These are phyloP conservation scores for Candolleomyces eurysporus DNA, from an alignment of 768 basidiomycete genomes.

Conservation along the genomic window DNA sequence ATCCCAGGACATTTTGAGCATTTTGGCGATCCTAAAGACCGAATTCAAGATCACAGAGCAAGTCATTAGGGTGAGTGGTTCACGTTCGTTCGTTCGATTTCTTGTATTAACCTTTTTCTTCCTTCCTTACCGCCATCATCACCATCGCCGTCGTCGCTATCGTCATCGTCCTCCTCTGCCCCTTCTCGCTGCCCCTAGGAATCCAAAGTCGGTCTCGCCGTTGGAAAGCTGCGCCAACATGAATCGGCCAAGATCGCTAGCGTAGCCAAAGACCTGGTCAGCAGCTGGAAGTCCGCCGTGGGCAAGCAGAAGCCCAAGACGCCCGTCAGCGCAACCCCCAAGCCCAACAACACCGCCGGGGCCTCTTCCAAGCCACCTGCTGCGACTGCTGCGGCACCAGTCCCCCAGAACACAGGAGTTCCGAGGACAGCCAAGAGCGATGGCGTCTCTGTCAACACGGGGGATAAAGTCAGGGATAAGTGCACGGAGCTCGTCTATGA, in stretches of 20 bases:
- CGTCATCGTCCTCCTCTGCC: not conserved
- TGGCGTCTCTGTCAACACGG: conserved; percentile 55
- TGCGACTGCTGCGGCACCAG: conserved; percentile 33
- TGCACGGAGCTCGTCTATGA: conserved; percentile 91
- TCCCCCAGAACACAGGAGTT: conserved; percentile 40
- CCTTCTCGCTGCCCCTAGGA: conserved; percentile 50
- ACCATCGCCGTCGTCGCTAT: not conserved
- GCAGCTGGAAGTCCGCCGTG: conserved; percentile 88
- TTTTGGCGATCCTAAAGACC: conserved; percentile 63
- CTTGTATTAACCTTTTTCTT: conserved; percentile 17
- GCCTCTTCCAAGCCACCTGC: conserved; percentile 1
- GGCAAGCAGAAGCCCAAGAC: conserved; percentile 43
- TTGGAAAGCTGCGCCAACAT: conserved; percentile 83
- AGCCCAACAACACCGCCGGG: not conserved
- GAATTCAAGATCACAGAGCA: conserved; percentile 69
- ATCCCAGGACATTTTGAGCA: conserved; percentile 59
- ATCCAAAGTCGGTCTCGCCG: conserved; percentile 89
- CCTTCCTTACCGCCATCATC: conserved; percentile 12
- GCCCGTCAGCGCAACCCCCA: not conserved
- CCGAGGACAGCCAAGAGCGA: conserved; percentile 69
- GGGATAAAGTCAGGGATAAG: conserved; percentile 80
- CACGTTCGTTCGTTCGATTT: conserved; percentile 29
- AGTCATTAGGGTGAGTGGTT: conserved; percentile 65
- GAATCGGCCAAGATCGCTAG: conserved; percentile 71
- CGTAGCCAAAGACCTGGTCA: conserved; percentile 87